Conservation (phyloP, 2,329 filamentous ascomycete genomes). For the Penicillium italicum region DNA sequence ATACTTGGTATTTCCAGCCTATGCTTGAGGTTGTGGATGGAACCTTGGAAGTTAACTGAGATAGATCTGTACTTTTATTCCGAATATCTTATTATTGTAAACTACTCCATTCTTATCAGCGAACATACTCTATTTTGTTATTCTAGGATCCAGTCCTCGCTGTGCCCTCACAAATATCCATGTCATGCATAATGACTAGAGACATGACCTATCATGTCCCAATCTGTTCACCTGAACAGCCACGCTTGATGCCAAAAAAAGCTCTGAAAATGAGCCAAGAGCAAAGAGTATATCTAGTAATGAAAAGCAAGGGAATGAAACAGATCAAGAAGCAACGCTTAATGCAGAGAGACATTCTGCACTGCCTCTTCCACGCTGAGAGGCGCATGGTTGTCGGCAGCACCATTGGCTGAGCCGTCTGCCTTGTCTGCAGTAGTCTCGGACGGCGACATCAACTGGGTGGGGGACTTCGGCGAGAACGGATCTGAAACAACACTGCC, state of each 20-base stretch:
- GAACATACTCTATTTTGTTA: background rate
- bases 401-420: background rate
- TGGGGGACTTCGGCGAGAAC: conserved; percentile 23
- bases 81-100: background rate
- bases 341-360: conserved; percentile 31
- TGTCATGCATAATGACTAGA: background rate
- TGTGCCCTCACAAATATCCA: background rate
- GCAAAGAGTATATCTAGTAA: background rate
- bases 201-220: background rate
- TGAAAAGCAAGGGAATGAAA: background rate
- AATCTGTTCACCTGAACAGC: background rate
- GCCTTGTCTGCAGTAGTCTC: background rate
- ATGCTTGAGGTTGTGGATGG: background rate
- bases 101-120: conserved; percentile 6
- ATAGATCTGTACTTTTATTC: conserved; percentile 5
- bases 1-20: background rate
- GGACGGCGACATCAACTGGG: conserved; percentile 13
- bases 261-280: background rate
- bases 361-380: conserved; percentile 36
- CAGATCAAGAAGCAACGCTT: background rate
- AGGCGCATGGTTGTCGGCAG: conserved; percentile 3
- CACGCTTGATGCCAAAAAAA: conserved; percentile 1
- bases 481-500: conserved; percentile 11
- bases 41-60: background rate
- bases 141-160: background rate